Evolutionary conservation across 495 filamentous ascomycete genomes (phyloP).

Genomic region (Aspergillus leporis): DNA sequence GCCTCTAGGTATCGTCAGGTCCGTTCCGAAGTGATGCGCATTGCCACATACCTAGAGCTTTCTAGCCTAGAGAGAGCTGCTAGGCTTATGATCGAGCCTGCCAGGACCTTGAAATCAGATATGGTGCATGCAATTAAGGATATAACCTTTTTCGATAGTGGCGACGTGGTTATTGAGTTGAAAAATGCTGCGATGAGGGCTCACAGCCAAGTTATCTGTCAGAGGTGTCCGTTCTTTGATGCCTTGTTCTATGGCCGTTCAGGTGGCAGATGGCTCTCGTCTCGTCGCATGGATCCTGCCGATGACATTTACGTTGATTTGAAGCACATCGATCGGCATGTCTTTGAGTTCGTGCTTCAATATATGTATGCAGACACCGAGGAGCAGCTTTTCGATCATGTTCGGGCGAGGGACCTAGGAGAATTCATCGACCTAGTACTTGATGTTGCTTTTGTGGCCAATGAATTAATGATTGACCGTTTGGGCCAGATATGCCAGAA

Average conservation of each 20-base stretch:
- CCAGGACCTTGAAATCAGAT: slow-evolving; percentile 63
- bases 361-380: slow-evolving; percentile 85
- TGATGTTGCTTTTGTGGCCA: slow-evolving; percentile 85
- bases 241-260: slow-evolving; percentile 86
- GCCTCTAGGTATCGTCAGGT: slow-evolving; percentile 73
- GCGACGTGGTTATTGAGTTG: slow-evolving; percentile 76
- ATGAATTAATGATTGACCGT: slow-evolving; percentile 93
- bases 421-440: slow-evolving; percentile 86
- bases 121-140: slow-evolving; percentile 67
- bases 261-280: slow-evolving; percentile 76
- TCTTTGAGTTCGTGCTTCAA: slow-evolving; percentile 77
- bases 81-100: slow-evolving; percentile 66
- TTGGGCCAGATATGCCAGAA: slow-evolving; percentile 88
- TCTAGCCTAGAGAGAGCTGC: slow-evolving; percentile 69
- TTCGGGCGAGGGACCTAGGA: slow-evolving; percentile 69
- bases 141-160: slow-evolving; percentile 66
- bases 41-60: slow-evolving; percentile 67
- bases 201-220: slow-evolving; percentile 77
- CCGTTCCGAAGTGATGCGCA: slow-evolving; percentile 78
- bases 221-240: slow-evolving; percentile 89
- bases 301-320: slow-evolving; percentile 73
- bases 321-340: slow-evolving; percentile 68
- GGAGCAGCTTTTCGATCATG: slow-evolving; percentile 76
- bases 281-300: slow-evolving; percentile 56
- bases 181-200: slow-evolving; percentile 63